Evolutionary conservation across 805 yeast species (phyloP), one percentile per base, ranked within the genome.

Genomic region (Starmerella floris): DNA sequence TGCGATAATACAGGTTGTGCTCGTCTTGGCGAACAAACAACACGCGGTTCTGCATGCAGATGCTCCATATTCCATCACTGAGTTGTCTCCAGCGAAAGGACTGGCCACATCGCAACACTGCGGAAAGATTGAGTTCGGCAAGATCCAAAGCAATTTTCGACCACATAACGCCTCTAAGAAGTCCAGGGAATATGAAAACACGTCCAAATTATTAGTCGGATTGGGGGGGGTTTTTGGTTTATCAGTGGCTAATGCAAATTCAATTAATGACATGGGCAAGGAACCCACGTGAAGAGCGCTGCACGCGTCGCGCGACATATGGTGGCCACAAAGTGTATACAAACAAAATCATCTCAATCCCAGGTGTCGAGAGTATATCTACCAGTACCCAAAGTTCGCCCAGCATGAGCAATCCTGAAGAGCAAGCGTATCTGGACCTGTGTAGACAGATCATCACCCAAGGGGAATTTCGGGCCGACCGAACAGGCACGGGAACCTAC

Each of bases 401-500:
- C 21, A 25, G 21, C 8, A 39, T 39, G 43, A 34, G 15, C 25
- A 50, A 50, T 30, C 16, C 53, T 2, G 85, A 81, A 51, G 98
- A 91, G 62, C 79, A 76, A 54, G 91, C 87, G 15, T 91, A 91
- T 59, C 72, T 91, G 34, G 87, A 83, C 50, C 70, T 91, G 36
- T 83, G 96, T 58, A 61, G 67, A 43, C 67, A 74, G 4, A 88
- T 91, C 59, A 75, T 91, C 19, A 67, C 70, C 1, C 76, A 81
- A 49, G 98, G 98, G 32, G 97, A 91, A 58, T 72, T 72, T 53
- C 76, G 99, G 48, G 88, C 91, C 8, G 99, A 91, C 60, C 71
- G 99, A 60, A 91, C 99, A 1, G 99, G 98, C 1, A 91, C 99
- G 0, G 99, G 99, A 4, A 91, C 99, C 0, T 68, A 65, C 47